Evolutionary conservation across 192 early-diverging fungal genomes (phyloP).

Genomic region (Geranomyces variabilis): DNA sequence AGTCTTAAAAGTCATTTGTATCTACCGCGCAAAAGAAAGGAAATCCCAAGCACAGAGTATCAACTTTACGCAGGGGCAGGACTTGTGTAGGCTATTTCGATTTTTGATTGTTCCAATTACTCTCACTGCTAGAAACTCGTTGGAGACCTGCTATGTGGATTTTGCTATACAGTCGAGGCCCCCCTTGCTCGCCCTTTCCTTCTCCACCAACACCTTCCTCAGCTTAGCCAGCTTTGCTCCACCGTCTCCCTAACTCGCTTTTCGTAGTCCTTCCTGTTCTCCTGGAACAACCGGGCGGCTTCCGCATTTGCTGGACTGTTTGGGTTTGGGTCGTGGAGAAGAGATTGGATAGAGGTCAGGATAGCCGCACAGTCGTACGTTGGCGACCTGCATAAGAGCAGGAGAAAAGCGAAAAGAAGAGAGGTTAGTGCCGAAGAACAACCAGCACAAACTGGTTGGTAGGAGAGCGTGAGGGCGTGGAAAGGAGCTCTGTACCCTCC

Average conservation of each 20-base stretch:
- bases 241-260: slow-evolving; percentile 89
- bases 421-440: too few species aligned
- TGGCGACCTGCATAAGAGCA: slow-evolving; percentile 31
- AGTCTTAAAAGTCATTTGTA: not conserved
- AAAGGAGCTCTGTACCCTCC: not conserved
- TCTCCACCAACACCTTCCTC: not conserved
- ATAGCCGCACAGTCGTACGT: slow-evolving; percentile 40
- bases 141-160: too few species aligned
- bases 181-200: too few species aligned
- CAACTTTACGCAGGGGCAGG: too few species aligned
- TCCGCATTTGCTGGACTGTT: slow-evolving; percentile 96
- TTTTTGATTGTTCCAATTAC: too few species aligned
- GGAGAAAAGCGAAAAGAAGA: not conserved
- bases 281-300: slow-evolving; percentile 89
- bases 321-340: slow-evolving; percentile 96
- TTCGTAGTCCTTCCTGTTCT: slow-evolving; percentile 92
- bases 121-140: too few species aligned
- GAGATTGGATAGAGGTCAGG: slow-evolving; percentile 91
- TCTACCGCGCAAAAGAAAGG: too few species aligned
- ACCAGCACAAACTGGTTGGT: too few species aligned
- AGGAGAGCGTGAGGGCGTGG: too few species aligned
- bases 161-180: too few species aligned
- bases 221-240: slow-evolving; percentile 76
- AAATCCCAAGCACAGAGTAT: too few species aligned
- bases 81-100: too few species aligned